phyloP scores from a whole-genome alignment of 2,329 filamentous ascomycete genomes.

The Penicillium glabrum region DNA sequence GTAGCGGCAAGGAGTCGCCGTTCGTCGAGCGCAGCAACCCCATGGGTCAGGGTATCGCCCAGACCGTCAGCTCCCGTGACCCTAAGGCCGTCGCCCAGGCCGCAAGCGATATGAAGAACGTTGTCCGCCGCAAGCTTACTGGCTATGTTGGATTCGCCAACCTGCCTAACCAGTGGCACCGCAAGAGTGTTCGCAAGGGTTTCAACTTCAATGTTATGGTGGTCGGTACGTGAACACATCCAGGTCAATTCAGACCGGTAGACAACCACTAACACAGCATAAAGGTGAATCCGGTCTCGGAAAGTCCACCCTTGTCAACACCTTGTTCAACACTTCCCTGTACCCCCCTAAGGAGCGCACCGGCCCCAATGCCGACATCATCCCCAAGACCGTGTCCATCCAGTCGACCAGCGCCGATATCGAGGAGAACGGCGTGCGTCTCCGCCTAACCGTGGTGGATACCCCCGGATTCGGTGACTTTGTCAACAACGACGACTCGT shows the following conservation, averaged over 20 bases:
- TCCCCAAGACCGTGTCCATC: constrained; percentile 95
- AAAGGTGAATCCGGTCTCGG: constrained; percentile 96
- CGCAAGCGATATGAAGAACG: constrained; percentile 78
- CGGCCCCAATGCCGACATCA: constrained; percentile 94
- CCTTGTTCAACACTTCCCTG: constrained; percentile 97
- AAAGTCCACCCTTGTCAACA: constrained; percentile 99
- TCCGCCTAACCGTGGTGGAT: constrained; percentile 94
- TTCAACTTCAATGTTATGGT: constrained; percentile 99
- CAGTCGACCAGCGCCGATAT: constrained; percentile 96
- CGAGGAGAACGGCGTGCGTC: constrained; percentile 95
- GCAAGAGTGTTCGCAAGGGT: constrained; percentile 99
- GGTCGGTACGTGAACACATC: constrained; percentile 71
- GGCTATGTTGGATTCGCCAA: constrained; percentile 99
- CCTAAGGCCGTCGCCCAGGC: constrained; percentile 58
- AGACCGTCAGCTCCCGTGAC: constrained; percentile 65
- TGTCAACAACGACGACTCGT: constrained; percentile 99
- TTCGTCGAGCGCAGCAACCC: constrained; percentile 60
- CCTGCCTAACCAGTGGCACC: constrained; percentile 99
- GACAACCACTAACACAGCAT: neutral
- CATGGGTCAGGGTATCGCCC: constrained; percentile 53
- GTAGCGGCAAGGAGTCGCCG: constrained; percentile 55
- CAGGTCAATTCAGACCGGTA: neutral
- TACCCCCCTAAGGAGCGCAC: constrained; percentile 99
- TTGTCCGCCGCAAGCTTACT: constrained; percentile 96
- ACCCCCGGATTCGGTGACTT: constrained; percentile 98